Percentiles rank a stretch among this genome's conserved stretches.
Conservation (phyloP, 352 stramenopile species). For the Globisporangium cylindrosporum region DNA sequence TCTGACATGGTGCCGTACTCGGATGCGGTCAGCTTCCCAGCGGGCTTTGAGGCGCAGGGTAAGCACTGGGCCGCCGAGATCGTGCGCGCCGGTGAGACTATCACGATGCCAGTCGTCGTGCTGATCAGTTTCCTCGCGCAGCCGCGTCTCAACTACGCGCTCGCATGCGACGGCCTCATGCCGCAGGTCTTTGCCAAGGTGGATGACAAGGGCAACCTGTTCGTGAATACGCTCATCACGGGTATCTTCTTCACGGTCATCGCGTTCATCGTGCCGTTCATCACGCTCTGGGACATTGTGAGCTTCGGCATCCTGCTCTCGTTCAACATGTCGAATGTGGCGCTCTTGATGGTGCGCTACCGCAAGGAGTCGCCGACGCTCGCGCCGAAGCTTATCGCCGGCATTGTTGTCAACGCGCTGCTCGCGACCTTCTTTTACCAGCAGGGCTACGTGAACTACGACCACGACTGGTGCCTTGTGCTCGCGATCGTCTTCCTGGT, state of each 20-base stretch:
- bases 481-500: constrained; percentile 52
- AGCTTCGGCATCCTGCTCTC: constrained; percentile 87
- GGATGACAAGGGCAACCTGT: constrained; percentile 77
- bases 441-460: constrained; percentile 59
- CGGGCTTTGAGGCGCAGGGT: constrained; percentile 39
- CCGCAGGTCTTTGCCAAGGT: constrained; percentile 88
- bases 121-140: constrained; percentile 92
- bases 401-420: constrained; percentile 35
- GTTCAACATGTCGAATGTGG: constrained; percentile 83
- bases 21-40: constrained; percentile 29
- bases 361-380: constrained; percentile 48
- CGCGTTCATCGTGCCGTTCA: constrained; percentile 74
- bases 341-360: constrained; percentile 74
- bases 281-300: constrained; percentile 84
- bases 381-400: constrained; percentile 39
- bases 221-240: constrained; percentile 70
- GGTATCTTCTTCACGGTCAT: constrained; percentile 66
- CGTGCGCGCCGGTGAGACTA: constrained; percentile 51
- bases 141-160: constrained; percentile 90
- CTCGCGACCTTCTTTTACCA: constrained; percentile 66
- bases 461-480: constrained; percentile 29
- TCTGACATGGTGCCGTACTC: constrained; percentile 52
- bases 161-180: constrained; percentile 92
- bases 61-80: constrained; percentile 46
- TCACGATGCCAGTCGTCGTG: constrained; percentile 93